Base-by-base conservation (phyloP, 331 rosid species). In the Telfairia occidentalis region DNA sequence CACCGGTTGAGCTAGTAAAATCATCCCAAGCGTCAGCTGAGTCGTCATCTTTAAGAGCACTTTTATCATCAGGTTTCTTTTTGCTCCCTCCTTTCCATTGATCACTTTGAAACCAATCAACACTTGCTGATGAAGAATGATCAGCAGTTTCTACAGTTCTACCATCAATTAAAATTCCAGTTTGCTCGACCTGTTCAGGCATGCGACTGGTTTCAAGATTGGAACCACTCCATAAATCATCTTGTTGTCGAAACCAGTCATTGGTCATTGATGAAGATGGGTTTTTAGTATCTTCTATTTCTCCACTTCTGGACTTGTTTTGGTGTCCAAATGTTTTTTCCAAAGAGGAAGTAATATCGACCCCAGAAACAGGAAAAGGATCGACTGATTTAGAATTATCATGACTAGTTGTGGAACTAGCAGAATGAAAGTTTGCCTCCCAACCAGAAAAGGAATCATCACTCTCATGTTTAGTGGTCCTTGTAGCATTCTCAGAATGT, bases 21-120 rank as follows among this genome's bases (percentile, higher is more conserved):
- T 88, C 89, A 81, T 93, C 88, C 95, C 96, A 88, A 15, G 77
- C 80, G 70, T 88, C 89, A 72, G 85, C 79, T 46, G 90, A 83
- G 86, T 83, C 88, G 12, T 76, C 63, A 28, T 65, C 81, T 18
- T 77, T 80, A 77, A 59, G 59, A 37, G 65, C 72, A 75, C 74
- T 76, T 52, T 72, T 75, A 78, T 32, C 77, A 73, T 82, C 81
- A 78, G 76, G 79, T 40, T 35, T 77, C 64, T 81, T 82, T 59
- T 65, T 71, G 73, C 67, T 78, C 77, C 65, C 78, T 54, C 82
- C 85, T 79, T 78, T 81, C 88, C 83, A 79, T 53, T 61, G 81
- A 72, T 81, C 81, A 71, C 80, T 85, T 82, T 83, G 86, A 79
- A 81, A 82, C 90, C 86, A 83, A 74, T 86, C 92, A 77, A 78